These are phyloP conservation scores for Fonsecaea pugnacius DNA, from an alignment of 2,329 filamentous ascomycete genomes.

Conservation along the genomic window DNA sequence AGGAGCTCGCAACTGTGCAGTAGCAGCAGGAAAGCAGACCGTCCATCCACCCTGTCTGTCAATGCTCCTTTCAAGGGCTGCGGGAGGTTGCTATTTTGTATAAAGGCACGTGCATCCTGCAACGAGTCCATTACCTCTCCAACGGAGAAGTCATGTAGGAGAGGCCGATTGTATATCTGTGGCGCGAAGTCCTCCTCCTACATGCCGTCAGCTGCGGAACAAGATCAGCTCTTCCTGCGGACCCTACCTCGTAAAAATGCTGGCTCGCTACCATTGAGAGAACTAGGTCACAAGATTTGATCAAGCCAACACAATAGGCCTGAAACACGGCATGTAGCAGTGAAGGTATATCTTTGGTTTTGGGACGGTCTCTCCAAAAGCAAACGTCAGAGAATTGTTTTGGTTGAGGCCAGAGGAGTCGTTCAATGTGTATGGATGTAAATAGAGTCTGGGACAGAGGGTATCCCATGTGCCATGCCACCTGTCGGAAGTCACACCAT, in stretches of 20 bases:
- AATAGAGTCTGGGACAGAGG: slow-evolving; percentile 93
- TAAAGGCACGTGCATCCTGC: slow-evolving; percentile 58
- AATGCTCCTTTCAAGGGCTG: slow-evolving; percentile 60
- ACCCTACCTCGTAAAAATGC: slow-evolving; percentile 81
- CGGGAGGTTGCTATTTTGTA: slow-evolving; percentile 49
- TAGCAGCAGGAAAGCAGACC: slow-evolving; percentile 48
- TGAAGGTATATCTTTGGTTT: slow-evolving; percentile 52
- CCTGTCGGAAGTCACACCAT: slow-evolving; percentile 55
- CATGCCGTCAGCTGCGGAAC: slow-evolving; percentile 7
- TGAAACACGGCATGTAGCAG: slow-evolving; percentile 64
- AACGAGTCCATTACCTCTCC: slow-evolving; percentile 62
- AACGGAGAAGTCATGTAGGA: slow-evolving; percentile 68
- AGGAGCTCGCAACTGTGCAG: slow-evolving; percentile 19
- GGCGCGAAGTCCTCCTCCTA: slow-evolving; percentile 97
- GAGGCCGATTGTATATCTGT: slow-evolving; percentile 79
- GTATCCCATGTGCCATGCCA: slow-evolving; percentile 97
- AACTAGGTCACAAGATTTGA: slow-evolving; percentile 81
- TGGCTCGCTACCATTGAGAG: slow-evolving; percentile 78
- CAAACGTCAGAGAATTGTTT: slow-evolving; percentile 66
- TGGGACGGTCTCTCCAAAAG: slow-evolving; percentile 53
- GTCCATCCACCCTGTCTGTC: slow-evolving; percentile 66
- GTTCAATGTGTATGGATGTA: slow-evolving; percentile 88
- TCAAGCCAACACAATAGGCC: slow-evolving; percentile 81
- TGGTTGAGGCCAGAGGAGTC: slow-evolving; percentile 73
- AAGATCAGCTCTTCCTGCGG: background rate